Base-by-base conservation (phyloP, 495 filamentous ascomycete species). In the Pyrenopolyporus hunteri region DNA sequence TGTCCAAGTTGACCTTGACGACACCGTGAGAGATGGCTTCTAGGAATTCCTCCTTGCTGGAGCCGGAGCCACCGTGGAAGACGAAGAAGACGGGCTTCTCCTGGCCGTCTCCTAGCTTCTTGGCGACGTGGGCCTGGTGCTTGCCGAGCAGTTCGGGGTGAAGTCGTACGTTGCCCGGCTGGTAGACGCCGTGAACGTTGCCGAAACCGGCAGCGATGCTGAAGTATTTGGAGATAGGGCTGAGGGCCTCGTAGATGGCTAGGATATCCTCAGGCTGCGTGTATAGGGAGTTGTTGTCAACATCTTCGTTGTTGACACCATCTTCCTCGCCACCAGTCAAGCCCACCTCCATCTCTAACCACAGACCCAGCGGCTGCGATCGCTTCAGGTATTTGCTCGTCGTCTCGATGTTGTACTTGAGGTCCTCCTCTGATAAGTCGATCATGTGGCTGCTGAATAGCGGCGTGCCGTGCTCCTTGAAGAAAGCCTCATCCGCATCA, bases 111-210 rank as follows among this genome's bases (percentile, higher is more conserved):
- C 55, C 60, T 11, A 80, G 68, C 82, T 92, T 79, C 80, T 92
- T 85, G 76, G 89, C 85, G 70, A 96, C 91, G 75, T 89, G 90
- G 62, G 81, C 82, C 80, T 99, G 94, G 84, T 99, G 95, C 85
- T 96, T 94, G 71, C 82, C 82, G 57, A 99, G 87, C 26, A 98
- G 85, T 79, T 95, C 91, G 44, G 94, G 94, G 78, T 96, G 92
- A 33, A 98, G 87, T 74, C 88, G 87, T 73, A 98, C 94, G 75
- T 98, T 98, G 61, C 95, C 94, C 52, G 95, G 95, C 80, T 96
- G 93, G 85, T 99, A 98, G 59, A 99, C 94, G 76, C 94, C 94
- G 83, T 99, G 95, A 25, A 98, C 93, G 75, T 99, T 99, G 70
- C 93, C 94, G 82, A 97, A 98, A 65, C 91, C 94, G 72, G 94